Evolutionary conservation across 2,329 filamentous ascomycete genomes (phyloP).

Genomic region (Sporothrix luriei): DNA sequence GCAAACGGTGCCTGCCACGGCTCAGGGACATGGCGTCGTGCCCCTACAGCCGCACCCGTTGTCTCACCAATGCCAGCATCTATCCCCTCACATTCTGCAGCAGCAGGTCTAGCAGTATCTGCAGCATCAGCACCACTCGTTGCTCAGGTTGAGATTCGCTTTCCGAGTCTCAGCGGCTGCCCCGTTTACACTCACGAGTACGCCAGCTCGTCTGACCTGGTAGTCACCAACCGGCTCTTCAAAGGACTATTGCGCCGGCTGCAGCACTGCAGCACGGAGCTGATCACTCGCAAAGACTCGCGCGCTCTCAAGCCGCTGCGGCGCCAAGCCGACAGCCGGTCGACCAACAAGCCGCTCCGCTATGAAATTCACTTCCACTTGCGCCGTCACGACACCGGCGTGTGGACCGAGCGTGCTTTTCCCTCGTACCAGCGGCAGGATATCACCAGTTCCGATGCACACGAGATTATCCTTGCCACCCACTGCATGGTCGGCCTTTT

Average conservation of each 20-base stretch:
- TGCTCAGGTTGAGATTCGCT: constrained; percentile 35
- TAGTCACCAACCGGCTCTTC: constrained; percentile 52
- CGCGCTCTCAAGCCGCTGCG: constrained; percentile 48
- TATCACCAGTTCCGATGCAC: constrained; percentile 49
- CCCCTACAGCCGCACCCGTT: background rate
- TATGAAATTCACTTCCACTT: constrained; percentile 55
- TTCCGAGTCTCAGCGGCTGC: constrained; percentile 28
- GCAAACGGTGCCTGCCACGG: constrained; percentile 3
- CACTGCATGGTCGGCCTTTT: constrained; percentile 57
- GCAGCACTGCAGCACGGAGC: constrained; percentile 55
- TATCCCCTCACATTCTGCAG: background rate
- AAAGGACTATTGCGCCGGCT: constrained; percentile 54
- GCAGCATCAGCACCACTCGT: constrained; percentile 27
- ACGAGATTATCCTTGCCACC: constrained; percentile 52
- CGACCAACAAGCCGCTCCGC: constrained; percentile 48
- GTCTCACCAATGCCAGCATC: background rate
- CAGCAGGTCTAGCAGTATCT: background rate
- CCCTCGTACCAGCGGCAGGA: constrained; percentile 55
- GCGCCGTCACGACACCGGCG: constrained; percentile 45
- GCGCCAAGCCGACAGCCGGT: constrained; percentile 33
- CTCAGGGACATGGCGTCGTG: background rate
- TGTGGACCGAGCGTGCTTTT: constrained; percentile 51
- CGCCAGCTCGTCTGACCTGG: constrained; percentile 50
- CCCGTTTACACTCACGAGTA: constrained; percentile 50
- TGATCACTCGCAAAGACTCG: constrained; percentile 57